Percentiles rank a stretch among this genome's conserved stretches.
phyloP scores from a whole-genome alignment of 108 stramenopile species.

The Cyclotella baltica region DNA sequence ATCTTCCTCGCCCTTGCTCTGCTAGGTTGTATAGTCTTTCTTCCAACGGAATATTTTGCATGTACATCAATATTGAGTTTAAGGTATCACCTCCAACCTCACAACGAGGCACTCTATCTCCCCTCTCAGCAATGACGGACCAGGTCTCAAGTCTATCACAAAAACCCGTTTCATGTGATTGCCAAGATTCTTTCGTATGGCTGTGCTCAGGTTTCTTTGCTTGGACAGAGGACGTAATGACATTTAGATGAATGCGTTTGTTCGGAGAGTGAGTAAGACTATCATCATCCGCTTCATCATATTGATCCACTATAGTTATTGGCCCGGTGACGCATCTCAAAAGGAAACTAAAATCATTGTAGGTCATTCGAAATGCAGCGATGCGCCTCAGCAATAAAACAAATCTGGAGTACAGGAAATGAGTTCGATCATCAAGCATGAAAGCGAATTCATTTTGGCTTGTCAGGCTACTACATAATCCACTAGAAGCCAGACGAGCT shows the following conservation, averaged over 20 bases:
- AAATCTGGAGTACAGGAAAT: slow-evolving; percentile 79
- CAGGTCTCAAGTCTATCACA: slow-evolving; percentile 75
- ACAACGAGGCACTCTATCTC: slow-evolving; percentile 73
- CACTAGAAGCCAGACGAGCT: slow-evolving; percentile 78
- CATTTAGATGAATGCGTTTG: slow-evolving; percentile 70
- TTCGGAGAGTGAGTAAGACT: slow-evolving; percentile 24
- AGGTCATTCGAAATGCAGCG: slow-evolving; percentile 86
- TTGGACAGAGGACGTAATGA: slow-evolving; percentile 75
- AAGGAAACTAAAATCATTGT: slow-evolving; percentile 85
- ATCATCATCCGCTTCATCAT: slow-evolving; percentile 40
- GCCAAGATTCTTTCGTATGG: slow-evolving; percentile 56
- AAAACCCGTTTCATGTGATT: slow-evolving; percentile 70
- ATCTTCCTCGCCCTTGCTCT: slow-evolving; percentile 76
- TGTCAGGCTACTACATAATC: slow-evolving; percentile 77
- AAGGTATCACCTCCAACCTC: slow-evolving; percentile 81
- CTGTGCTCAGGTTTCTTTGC: slow-evolving; percentile 37
- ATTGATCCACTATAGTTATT: slow-evolving; percentile 61
- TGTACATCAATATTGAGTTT: slow-evolving; percentile 77
- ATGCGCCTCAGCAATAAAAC: slow-evolving; percentile 71
- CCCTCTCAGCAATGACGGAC: slow-evolving; percentile 77
- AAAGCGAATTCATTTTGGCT: slow-evolving; percentile 77
- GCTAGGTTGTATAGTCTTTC: slow-evolving; percentile 82
- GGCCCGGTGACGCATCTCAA: slow-evolving; percentile 81
- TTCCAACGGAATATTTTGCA: slow-evolving; percentile 80
- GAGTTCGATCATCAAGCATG: slow-evolving; percentile 71